phyloP scores from a whole-genome alignment of 176 grass and related monocot genomes.

The Aegilops sharonensis region DNA sequence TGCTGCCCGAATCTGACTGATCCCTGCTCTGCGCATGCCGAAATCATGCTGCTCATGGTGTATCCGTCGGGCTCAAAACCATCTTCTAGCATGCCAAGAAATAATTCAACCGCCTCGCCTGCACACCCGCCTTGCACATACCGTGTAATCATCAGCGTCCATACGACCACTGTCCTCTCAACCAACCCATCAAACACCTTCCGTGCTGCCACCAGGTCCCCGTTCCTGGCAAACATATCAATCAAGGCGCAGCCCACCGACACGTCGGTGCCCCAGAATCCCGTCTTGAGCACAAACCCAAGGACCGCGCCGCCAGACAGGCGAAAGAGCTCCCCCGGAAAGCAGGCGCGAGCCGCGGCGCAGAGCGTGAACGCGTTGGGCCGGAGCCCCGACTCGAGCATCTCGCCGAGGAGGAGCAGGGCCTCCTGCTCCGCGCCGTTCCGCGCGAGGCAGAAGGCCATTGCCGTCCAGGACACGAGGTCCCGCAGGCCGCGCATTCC shows the following conservation, averaged over 20 bases:
- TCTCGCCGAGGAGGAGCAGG: constrained; percentile 30
- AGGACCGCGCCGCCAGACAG: constrained; percentile 20
- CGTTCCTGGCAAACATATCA: constrained; percentile 66
- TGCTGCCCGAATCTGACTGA: constrained; percentile 59
- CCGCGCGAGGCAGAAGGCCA: constrained; percentile 48
- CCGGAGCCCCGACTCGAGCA: constrained; percentile 35
- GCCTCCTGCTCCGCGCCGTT: constrained; percentile 34
- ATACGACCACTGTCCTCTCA: constrained; percentile 57
- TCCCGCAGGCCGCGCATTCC: constrained; percentile 56
- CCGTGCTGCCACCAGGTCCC: constrained; percentile 44
- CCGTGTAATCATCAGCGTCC: constrained; percentile 78
- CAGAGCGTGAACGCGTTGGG: constrained; percentile 59
- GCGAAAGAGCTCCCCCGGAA: constrained; percentile 2
- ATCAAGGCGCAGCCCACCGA: constrained; percentile 68
- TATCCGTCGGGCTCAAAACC: constrained; percentile 59
- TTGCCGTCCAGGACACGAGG: constrained; percentile 67
- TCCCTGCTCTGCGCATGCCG: constrained; percentile 55
- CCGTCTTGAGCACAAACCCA: constrained; percentile 44
- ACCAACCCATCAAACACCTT: constrained; percentile 50
- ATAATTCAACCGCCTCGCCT: constrained; percentile 50
- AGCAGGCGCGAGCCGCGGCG: constrained; percentile 35
- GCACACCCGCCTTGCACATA: constrained; percentile 37
- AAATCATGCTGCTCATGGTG: constrained; percentile 73
- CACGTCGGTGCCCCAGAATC: constrained; percentile 45
- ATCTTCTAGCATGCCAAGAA: constrained; percentile 58